These are phyloP conservation scores for Aspergillus tamarii DNA, from an alignment of 2,329 filamentous ascomycete species.

Conservation along the genomic window DNA sequence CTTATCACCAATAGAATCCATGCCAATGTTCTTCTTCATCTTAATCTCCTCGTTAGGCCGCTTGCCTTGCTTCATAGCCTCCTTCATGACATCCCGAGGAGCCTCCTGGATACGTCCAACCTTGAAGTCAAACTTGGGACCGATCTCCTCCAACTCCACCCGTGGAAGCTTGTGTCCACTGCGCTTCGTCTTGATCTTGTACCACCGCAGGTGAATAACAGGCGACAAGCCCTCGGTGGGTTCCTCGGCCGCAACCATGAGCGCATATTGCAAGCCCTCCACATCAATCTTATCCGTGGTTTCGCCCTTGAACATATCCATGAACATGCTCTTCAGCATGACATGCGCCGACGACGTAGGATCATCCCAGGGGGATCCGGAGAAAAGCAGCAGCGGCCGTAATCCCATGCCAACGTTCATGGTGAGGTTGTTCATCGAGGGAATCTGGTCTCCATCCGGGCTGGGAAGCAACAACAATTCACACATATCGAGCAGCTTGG, in stretches of 20 bases:
- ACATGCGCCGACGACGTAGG: constrained; percentile 78
- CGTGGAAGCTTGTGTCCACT: constrained; percentile 84
- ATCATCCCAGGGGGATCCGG: constrained; percentile 84
- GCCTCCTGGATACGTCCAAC: constrained; percentile 80
- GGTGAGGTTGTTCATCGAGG: constrained; percentile 59
- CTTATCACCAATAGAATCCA: constrained; percentile 93
- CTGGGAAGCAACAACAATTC: constrained; percentile 82
- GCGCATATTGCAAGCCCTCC: constrained; percentile 88
- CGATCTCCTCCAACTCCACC: constrained; percentile 94
- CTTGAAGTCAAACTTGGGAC: constrained; percentile 88
- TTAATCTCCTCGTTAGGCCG: constrained; percentile 55
- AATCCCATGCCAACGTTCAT: constrained; percentile 71
- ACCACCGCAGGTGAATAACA: constrained; percentile 71
- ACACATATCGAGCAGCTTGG: constrained; percentile 92
- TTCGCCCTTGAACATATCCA: constrained; percentile 90
- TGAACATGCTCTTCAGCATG: constrained; percentile 80
- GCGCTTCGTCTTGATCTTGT: constrained; percentile 82
- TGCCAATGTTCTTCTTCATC: constrained; percentile 95
- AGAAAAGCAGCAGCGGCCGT: constrained; percentile 89
- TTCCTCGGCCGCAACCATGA: constrained; percentile 79
- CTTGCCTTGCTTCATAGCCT: constrained; percentile 85
- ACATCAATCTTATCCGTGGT: constrained; percentile 84
- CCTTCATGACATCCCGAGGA: constrained; percentile 79
- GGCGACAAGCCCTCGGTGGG: constrained; percentile 45
- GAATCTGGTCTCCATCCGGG: constrained; percentile 51